Evolutionary conservation across 2,329 filamentous ascomycete genomes (phyloP).

Genomic region (Tolypocladium ovalisporum): DNA sequence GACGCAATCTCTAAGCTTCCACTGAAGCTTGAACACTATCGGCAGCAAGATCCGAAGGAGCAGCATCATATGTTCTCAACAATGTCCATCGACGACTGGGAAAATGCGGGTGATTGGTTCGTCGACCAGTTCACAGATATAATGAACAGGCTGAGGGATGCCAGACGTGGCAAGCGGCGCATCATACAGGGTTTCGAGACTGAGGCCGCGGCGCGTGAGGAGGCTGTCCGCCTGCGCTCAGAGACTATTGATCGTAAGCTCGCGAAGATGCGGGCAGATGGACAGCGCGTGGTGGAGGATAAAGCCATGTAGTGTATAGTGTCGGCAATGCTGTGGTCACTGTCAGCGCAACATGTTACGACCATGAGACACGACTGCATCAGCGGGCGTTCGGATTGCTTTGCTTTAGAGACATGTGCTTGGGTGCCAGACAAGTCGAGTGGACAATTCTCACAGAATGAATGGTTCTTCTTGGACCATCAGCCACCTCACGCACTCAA

Average conservation of each 20-base stretch:
- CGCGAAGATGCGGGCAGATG: conserved; percentile 43
- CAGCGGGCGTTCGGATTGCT: conserved; percentile 1
- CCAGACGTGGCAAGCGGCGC: conserved; percentile 37
- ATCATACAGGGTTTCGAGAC: conserved; percentile 40
- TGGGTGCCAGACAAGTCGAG: neutral
- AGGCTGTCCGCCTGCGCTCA: conserved; percentile 39
- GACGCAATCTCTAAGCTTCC: conserved; percentile 28
- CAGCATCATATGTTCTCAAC: conserved; percentile 40
- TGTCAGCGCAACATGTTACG: neutral
- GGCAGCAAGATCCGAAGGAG: conserved; percentile 31
- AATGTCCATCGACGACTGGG: conserved; percentile 47
- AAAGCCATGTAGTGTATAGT: conserved; percentile 11
- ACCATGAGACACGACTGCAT: neutral
- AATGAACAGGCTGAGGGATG: conserved; percentile 34
- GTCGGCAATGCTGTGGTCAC: neutral
- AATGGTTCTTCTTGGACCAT: neutral
- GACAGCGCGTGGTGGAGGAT: conserved; percentile 42
- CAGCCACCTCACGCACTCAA: neutral
- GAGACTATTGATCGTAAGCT: conserved; percentile 45
- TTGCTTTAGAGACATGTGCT: conserved; percentile 1
- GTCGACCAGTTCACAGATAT: conserved; percentile 40
- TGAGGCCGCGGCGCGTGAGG: conserved; percentile 44
- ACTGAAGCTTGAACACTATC: conserved; percentile 39
- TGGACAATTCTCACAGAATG: neutral
- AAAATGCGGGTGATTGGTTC: conserved; percentile 50